Base-by-base conservation (phyloP, 2,329 filamentous ascomycete genomes). In the Chalaropsis thielavioides region DNA sequence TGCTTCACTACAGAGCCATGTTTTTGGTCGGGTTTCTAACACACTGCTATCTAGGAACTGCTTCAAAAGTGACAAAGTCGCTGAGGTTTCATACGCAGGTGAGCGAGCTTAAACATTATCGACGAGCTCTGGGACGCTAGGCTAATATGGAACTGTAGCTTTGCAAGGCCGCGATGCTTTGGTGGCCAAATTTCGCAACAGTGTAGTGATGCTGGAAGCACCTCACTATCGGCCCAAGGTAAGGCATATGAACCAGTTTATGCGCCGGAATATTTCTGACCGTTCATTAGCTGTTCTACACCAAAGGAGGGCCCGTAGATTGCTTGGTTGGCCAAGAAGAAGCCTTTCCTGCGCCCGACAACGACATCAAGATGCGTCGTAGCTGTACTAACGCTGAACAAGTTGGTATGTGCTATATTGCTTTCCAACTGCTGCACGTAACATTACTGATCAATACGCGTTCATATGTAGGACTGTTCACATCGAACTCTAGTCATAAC, bases 21-120 rank as follows among this genome's bases (percentile, higher is more conserved):
- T n/a, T 19, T 1, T n/a, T 19, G 7, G 4, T 27, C 31, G 10
- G 43, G 5, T 27, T 5, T 27, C 27, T 59, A 51, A 35, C 35
- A 31, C 31, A 13, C 17, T 54, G 35, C 67, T 68, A 15, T 59
- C 65, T 61, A 89, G 87, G 90, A 87, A 88, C 69, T 88, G 87
- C 69, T 92, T 89, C 76, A 87, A 87, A 71, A 90, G 87, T 44
- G 84, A 90, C 75, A 96, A 96, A 74, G 80, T 90, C 61, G 89
- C 90, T 0, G 90, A 95, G 73, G 84, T 97, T 56, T 96, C 92
- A 0, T 99, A 97, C 74, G 94, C 94, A n/a, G 96, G 88, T 91
- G 75, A 77, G 19, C 13, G 75, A 77, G 19, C 13, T n/a, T 3
- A 0, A 1, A 1, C 4, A 2, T 3, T 2, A 15, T 2, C 13